Evolutionary conservation across 1,284 basidiomycete genomes (phyloP), one percentile per base, ranked within the genome.

Genomic region (Leccinum laetum): DNA sequence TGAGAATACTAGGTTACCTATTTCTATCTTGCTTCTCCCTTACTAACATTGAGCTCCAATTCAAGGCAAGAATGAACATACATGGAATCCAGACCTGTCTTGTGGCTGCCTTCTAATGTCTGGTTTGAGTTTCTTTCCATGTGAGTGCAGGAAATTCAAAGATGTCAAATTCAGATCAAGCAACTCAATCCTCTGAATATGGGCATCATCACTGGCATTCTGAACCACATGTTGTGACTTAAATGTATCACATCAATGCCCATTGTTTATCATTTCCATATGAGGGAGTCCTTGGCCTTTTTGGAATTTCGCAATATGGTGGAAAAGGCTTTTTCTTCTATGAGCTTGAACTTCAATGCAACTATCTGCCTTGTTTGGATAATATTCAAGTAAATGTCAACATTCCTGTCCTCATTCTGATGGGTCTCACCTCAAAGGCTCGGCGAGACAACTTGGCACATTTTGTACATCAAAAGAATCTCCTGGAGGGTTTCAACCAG

Each of bases 201-300:
- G 1, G 68, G 62, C 2, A 60, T 61, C 8, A 16, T 69, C 0
- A 72, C 66, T n/a, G 63, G 64, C 0, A 63, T 69, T 13, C 6
- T 69, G 0, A 60, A 58, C n/a, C 60, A 71, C 18, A 67, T 72
- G 67, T 41, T 72, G 0, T 13, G 26, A 0, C 21, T 21, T 21
- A 21, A 21, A 21, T 63, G 46, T 35, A 65, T 16, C 2, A 44
- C 44, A 1, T 52, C 32, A 1, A 69, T 65, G 0, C 58, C 65
- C 1, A 57, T 65, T 2, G 3, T 65, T 0, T 62, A 39, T 57
- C 60, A 70, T 8, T 61, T 44, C 3, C 61, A 71, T 65, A 39
- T 72, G 0, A 44, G 61, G 1, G 61, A 71, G 21, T 69, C 63
- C 0, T 13, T 72, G 55, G 63, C 58, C 1, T 35, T 69, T 1